These are phyloP conservation scores for Lagenidium sp. DNA, from an alignment of 352 stramenopile species.

Conservation along the genomic window DNA sequence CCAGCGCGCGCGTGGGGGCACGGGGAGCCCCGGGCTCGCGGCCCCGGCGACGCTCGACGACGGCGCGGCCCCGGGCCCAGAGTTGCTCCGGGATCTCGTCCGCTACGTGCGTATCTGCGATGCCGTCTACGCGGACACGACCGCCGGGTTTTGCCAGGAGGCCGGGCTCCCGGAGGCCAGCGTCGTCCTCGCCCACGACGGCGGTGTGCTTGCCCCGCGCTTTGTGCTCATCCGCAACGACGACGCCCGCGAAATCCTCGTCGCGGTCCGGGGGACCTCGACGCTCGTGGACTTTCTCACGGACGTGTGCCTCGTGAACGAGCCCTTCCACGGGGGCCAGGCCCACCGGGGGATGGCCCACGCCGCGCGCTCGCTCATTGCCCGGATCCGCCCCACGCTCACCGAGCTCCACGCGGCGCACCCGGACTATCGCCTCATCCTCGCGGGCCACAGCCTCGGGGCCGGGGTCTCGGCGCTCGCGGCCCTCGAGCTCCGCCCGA, in stretches of 20 bases:
- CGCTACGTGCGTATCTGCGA: conserved; percentile 57
- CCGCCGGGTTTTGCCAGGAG: conserved; percentile 43
- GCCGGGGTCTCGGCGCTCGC: conserved; percentile 58
- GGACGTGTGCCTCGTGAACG: conserved; percentile 69
- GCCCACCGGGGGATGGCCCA: conserved; percentile 80
- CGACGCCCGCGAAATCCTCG: conserved; percentile 38
- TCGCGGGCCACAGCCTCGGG: conserved; percentile 68
- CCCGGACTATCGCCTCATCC: conserved; percentile 42
- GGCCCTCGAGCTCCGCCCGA: conserved; percentile 31
- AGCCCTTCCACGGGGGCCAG: conserved; percentile 56
- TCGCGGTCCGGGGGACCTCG: conserved; percentile 56
- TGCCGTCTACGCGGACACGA: conserved; percentile 53
- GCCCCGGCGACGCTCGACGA: not conserved
- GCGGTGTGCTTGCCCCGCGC: conserved; percentile 73
- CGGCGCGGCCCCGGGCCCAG: not conserved
- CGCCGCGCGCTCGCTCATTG: conserved; percentile 57
- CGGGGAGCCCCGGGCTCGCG: not conserved
- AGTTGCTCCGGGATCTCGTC: conserved; percentile 22
- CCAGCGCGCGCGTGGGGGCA: conserved; percentile 12
- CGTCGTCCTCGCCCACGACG: conserved; percentile 40
- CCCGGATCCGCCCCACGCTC: conserved; percentile 42
- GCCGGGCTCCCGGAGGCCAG: conserved; percentile 22
- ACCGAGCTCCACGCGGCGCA: conserved; percentile 24
- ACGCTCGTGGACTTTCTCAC: conserved; percentile 80
- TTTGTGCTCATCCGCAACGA: conserved; percentile 59